Evolutionary conservation across 169 alveolate species (phyloP), one percentile per base, ranked within the genome.

Genomic region (Plasmodium gonderi): DNA sequence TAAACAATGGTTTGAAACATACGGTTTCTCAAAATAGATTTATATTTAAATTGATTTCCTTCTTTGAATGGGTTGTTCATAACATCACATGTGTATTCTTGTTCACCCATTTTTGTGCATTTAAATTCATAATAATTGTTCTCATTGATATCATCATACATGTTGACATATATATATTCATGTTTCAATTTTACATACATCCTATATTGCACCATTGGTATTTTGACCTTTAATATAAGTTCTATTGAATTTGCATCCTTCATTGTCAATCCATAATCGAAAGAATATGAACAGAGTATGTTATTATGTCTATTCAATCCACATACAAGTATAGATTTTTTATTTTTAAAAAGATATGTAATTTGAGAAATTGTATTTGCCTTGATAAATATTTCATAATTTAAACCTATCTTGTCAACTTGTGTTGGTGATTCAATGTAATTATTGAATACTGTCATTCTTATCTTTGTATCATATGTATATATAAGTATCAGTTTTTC

Each of bases 231-330:
- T 68, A 81, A 74, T 17, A 81, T 45, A 68, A 81, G 60, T 14
- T 81, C 91, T 0, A 81, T 44, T 12, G 69, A 14, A 65, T 81
- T 42, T 7, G 49, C 91, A 45, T 81, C 91, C 38, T 68, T 69
- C 74, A 81, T 68, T 0, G 91, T 67, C 45, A 81, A 38, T 9
- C 91, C 91, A 51, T 81, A 81, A 45, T 81, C 91, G 38, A 81
- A 81, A 29, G 91, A 81, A 20, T 54, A 81, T 2, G 91, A 45
- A 74, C 91, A 81, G 0, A 81, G 8, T 8, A 81, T 81, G 40
- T 81, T 81, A 23, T 69, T 79, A 51, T 11, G 14, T 68, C 38
- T 67, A 51, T 81, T 81, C 40, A 81, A 36, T 0, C 91, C 91
- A 81, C 91, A 81, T 1, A 81, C 60, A 45, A 12, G 40, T 14